phyloP scores from a whole-genome alignment of 2,329 filamentous ascomycete species.

The Penicillium sp. region DNA sequence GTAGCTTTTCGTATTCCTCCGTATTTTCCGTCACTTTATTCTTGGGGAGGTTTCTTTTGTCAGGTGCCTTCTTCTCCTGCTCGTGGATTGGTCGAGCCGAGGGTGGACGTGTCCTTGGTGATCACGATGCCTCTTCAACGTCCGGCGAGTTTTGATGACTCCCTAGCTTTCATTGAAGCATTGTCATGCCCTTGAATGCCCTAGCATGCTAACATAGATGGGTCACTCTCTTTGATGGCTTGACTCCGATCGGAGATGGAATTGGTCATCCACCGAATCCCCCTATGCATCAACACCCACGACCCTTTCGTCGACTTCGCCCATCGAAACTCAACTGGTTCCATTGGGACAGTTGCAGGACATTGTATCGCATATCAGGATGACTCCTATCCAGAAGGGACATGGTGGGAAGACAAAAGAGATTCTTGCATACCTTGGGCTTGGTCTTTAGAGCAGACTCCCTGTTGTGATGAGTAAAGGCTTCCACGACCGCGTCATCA shows the following conservation, averaged over 20 bases:
- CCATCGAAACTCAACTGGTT: neutral
- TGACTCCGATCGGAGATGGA: neutral
- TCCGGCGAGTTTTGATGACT: neutral
- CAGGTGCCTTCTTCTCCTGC: neutral
- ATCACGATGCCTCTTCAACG: neutral
- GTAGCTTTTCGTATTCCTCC: neutral
- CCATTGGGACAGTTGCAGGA: neutral
- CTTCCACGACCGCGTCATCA: slow-evolving; percentile 59
- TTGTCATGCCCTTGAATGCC: too few relatives aligned
- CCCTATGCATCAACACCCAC: neutral
- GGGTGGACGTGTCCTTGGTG: neutral
- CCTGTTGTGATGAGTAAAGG: slow-evolving; percentile 66
- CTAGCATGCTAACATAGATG: neutral
- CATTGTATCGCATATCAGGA: neutral
- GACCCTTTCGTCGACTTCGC: neutral
- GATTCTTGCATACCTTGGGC: slow-evolving; percentile 63
- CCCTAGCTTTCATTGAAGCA: neutral
- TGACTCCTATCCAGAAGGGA: neutral
- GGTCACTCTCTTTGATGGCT: neutral
- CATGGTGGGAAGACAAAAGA: neutral
- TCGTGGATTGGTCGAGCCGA: neutral
- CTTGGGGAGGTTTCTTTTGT: neutral
- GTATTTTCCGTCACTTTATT: neutral
- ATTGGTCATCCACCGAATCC: neutral
- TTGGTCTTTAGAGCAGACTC: slow-evolving; percentile 76